Percentiles rank a stretch among this genome's conserved stretches.
phyloP scores from a whole-genome alignment of 768 basidiomycete species.

The Gymnopilus junonius region DNA sequence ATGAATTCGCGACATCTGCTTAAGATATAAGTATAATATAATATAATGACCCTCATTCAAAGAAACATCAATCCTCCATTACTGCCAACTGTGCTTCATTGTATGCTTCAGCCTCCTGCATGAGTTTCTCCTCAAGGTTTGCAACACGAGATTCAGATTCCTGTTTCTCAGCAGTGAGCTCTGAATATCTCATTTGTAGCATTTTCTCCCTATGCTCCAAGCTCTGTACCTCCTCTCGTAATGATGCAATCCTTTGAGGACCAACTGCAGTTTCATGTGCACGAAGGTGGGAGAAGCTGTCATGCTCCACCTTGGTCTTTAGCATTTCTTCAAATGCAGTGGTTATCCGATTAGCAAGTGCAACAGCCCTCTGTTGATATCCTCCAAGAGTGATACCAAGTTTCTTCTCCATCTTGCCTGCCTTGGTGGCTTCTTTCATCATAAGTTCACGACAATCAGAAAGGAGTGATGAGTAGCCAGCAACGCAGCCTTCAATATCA shows the following conservation, averaged over 20 bases:
- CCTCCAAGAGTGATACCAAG: slow-evolving; percentile 88
- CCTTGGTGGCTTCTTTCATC: slow-evolving; percentile 80
- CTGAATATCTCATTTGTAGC: slow-evolving; percentile 85
- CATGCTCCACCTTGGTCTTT: slow-evolving; percentile 67
- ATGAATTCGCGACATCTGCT: too few relatives aligned
- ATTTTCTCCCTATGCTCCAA: slow-evolving; percentile 77
- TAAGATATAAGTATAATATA: too few relatives aligned
- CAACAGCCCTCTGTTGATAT: slow-evolving; percentile 77
- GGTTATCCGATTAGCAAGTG: slow-evolving; percentile 63
- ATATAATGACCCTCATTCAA: too few relatives aligned
- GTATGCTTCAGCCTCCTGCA: slow-evolving; percentile 81
- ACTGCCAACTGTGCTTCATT: slow-evolving; percentile 78
- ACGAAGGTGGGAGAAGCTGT: slow-evolving; percentile 78
- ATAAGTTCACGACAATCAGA: slow-evolving; percentile 73
- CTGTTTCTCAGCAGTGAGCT: slow-evolving; percentile 71
- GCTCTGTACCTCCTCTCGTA: slow-evolving; percentile 86
- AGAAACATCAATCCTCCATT: slow-evolving; percentile 47
- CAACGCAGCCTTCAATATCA: slow-evolving; percentile 59
- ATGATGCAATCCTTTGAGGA: slow-evolving; percentile 74
- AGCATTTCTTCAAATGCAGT: slow-evolving; percentile 76
- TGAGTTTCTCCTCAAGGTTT: slow-evolving; percentile 81
- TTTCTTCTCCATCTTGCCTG: slow-evolving; percentile 89
- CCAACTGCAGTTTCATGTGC: slow-evolving; percentile 75
- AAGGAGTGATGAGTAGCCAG: slow-evolving; percentile 59
- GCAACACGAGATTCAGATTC: slow-evolving; percentile 63